A percentile compares a stretch with the other conserved stretches of the same genome.
Evolutionary conservation across 1,139 yeast species (phyloP).

Genomic region (Maudiozyma humilis): DNA sequence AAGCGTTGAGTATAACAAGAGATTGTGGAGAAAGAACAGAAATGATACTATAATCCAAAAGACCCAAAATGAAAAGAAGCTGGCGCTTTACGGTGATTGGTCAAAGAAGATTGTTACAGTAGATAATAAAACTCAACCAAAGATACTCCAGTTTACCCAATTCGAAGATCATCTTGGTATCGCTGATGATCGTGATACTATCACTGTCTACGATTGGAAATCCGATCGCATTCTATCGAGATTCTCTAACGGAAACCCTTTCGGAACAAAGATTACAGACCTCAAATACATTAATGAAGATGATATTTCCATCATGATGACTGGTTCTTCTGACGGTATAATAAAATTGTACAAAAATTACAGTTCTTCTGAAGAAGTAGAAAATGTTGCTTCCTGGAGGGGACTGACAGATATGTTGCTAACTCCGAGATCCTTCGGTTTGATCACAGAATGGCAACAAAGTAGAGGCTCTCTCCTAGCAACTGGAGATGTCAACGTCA

Average conservation of each 20-base stretch:
- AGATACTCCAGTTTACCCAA: constrained; percentile 71
- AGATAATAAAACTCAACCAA: constrained; percentile 75
- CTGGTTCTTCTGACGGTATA: constrained; percentile 92
- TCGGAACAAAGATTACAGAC: constrained; percentile 83
- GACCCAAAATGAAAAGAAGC: constrained; percentile 81
- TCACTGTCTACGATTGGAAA: constrained; percentile 88
- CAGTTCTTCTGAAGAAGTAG: constrained; percentile 47
- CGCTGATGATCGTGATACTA: constrained; percentile 76
- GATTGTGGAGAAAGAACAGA: constrained; percentile 84
- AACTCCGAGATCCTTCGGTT: constrained; percentile 75
- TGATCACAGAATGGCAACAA: constrained; percentile 95
- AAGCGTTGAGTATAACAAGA: constrained; percentile 70
- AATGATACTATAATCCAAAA: constrained; percentile 80
- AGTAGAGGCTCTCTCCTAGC: constrained; percentile 84
- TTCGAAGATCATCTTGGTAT: constrained; percentile 79
- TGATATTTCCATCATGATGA: constrained; percentile 71
- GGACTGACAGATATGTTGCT: constrained; percentile 78
- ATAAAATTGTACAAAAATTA: constrained; percentile 77
- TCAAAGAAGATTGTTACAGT: constrained; percentile 51
- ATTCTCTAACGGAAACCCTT: constrained; percentile 79
- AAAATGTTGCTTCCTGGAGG: constrained; percentile 83
- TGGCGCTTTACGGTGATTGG: constrained; percentile 87
- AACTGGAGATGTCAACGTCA: constrained; percentile 91
- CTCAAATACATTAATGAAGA: constrained; percentile 84
- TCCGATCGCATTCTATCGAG: constrained; percentile 47